A percentile compares a stretch with the other conserved stretches of the same genome.
Conservation (phyloP, 495 filamentous ascomycete genomes). For the Staphylotrichum longicolle region DNA sequence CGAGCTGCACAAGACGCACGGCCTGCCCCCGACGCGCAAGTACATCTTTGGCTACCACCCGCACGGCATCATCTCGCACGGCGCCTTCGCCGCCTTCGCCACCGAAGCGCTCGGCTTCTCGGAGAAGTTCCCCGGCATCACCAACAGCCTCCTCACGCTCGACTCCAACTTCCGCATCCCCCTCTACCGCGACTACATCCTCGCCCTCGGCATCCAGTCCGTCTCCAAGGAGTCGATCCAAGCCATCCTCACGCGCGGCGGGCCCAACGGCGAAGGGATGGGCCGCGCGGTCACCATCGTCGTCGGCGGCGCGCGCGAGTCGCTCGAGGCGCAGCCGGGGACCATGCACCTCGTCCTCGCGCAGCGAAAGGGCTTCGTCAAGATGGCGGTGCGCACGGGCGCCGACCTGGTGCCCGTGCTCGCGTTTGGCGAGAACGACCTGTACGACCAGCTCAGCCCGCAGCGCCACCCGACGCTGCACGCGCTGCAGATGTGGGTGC, state of each 20-base stretch:
- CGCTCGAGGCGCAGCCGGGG: constrained; percentile 77
- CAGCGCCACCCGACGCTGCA: constrained; percentile 69
- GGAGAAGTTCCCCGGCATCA: constrained; percentile 92
- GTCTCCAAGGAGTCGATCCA: constrained; percentile 90
- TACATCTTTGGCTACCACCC: constrained; percentile 99
- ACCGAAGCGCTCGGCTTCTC: constrained; percentile 90
- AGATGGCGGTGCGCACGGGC: constrained; percentile 83
- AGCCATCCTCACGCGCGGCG: constrained; percentile 77
- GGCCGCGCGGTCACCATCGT: constrained; percentile 96
- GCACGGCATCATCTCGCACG: constrained; percentile 94
- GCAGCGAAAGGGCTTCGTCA: constrained; percentile 87
- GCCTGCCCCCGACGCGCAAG: constrained; percentile 78
- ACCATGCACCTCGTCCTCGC: constrained; percentile 72
- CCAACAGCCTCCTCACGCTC: constrained; percentile 84
- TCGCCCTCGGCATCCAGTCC: constrained; percentile 79
- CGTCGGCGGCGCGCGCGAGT: constrained; percentile 87
- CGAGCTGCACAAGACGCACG: constrained; percentile 74
- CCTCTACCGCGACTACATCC: constrained; percentile 87
- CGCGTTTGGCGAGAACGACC: constrained; percentile 90
- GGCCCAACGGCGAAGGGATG: constrained; percentile 78
- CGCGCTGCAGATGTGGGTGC: constrained; percentile 73
- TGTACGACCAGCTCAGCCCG: constrained; percentile 83
- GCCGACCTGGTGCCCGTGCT: constrained; percentile 91
- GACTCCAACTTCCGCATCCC: constrained; percentile 94
- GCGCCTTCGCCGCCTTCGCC: constrained; percentile 87